Evolutionary conservation across 2,329 filamentous ascomycete genomes (phyloP).

Genomic region (Colletotrichum karsti): DNA sequence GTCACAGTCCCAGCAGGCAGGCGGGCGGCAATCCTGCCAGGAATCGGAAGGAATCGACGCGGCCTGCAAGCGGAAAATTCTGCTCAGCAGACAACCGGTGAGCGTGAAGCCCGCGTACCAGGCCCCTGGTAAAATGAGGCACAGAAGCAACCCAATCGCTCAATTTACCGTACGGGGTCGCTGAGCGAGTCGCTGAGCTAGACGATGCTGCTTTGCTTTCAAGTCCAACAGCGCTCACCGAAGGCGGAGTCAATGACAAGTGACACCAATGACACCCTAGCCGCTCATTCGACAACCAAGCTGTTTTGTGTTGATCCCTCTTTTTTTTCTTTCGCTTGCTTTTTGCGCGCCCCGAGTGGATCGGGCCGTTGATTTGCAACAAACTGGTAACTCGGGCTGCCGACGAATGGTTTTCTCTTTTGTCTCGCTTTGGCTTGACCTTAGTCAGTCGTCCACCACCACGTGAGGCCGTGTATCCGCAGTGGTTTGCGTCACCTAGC

Average conservation of each 20-base stretch:
- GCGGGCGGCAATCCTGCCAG: no score
- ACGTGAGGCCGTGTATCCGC: neutral
- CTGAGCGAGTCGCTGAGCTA: neutral
- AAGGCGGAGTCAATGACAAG: neutral
- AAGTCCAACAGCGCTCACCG: neutral
- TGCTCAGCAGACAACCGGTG: slow-evolving; percentile 4
- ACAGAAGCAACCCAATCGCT: neutral
- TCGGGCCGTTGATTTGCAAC: slow-evolving; percentile 19
- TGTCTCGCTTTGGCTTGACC: neutral
- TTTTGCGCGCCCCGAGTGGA: slow-evolving; percentile 7
- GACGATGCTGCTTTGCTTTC: no score
- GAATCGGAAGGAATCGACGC: neutral
- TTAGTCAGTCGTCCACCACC: neutral
- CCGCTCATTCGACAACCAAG: neutral
- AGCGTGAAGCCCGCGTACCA: slow-evolving; percentile 7
- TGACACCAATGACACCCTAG: neutral
- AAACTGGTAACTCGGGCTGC: neutral
- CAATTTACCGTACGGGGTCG: neutral
- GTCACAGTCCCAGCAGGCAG: neutral
- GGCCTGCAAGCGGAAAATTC: neutral
- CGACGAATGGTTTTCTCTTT: neutral
- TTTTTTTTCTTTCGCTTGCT: neutral
- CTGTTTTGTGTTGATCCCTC: neutral
- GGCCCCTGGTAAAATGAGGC: slow-evolving; percentile 11
- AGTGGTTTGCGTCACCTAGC: neutral